Percentiles rank a stretch among this genome's conserved stretches.
phyloP scores from a whole-genome alignment of 495 filamentous ascomycete genomes.

The Parathielavia appendiculata region DNA sequence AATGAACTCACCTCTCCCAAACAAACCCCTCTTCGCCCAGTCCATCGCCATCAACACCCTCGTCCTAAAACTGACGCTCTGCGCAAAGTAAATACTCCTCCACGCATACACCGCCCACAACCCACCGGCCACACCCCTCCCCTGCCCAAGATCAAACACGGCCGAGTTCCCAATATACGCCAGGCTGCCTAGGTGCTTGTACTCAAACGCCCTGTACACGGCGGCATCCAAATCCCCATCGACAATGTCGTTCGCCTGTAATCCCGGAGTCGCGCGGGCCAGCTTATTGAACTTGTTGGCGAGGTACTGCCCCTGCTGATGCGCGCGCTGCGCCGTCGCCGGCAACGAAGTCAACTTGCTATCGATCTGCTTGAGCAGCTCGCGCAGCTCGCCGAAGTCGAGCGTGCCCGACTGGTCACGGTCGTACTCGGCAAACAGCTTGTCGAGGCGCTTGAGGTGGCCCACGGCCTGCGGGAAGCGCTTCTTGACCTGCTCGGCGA shows the following conservation, averaged over 20 bases:
- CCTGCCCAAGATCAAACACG: constrained; percentile 76
- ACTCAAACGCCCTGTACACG: constrained; percentile 94
- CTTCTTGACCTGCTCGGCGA: constrained; percentile 76
- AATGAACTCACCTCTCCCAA: constrained; percentile 77
- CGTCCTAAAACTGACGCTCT: constrained; percentile 92
- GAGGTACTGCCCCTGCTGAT: constrained; percentile 94
- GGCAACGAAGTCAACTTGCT: constrained; percentile 80
- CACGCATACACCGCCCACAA: constrained; percentile 94
- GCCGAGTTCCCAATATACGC: constrained; percentile 97
- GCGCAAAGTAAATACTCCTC: constrained; percentile 94
- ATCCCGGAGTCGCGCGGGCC: constrained; percentile 69
- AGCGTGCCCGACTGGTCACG: constrained; percentile 87
- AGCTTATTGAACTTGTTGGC: constrained; percentile 92
- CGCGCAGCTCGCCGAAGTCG: constrained; percentile 85
- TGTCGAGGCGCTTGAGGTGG: constrained; percentile 84
- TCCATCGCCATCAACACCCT: constrained; percentile 93
- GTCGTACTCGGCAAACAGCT: constrained; percentile 86
- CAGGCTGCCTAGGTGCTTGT: constrained; percentile 83
- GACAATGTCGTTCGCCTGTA: constrained; percentile 70
- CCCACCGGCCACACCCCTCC: constrained; percentile 75
- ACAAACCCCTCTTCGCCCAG: constrained; percentile 91
- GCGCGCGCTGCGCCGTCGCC: constrained; percentile 91
- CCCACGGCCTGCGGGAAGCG: constrained; percentile 90
- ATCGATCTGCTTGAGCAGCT: constrained; percentile 86
- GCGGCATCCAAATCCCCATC: constrained; percentile 91